phyloP scores from a whole-genome alignment of 108 stramenopile genomes.

The Licmophora abbreviata region DNA sequence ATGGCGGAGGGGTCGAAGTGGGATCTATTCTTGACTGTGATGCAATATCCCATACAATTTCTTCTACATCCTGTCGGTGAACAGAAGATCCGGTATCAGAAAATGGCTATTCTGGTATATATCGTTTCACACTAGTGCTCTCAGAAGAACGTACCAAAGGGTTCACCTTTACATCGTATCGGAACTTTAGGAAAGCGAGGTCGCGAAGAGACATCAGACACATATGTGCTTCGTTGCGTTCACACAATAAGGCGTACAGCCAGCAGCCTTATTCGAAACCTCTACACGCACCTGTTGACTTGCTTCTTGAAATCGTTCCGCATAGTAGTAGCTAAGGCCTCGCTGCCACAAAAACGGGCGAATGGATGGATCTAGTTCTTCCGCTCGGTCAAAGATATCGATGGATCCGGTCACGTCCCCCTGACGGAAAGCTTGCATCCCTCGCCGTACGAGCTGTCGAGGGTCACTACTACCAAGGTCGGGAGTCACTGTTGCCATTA shows the following conservation, averaged over 20 bases:
- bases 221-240: too few species aligned
- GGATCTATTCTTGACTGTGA: slow-evolving; percentile 23
- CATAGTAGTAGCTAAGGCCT: slow-evolving; percentile 61
- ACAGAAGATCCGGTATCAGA: too few species aligned
- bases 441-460: slow-evolving; percentile 31
- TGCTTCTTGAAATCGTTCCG: slow-evolving; percentile 39
- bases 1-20: slow-evolving; percentile 20
- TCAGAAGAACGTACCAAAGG: too few species aligned
- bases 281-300: slow-evolving; percentile 17
- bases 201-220: background rate
- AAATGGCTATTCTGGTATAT: too few species aligned
- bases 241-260: too few species aligned
- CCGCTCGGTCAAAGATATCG: slow-evolving; percentile 37
- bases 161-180: slow-evolving; percentile 39
- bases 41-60: slow-evolving; percentile 80
- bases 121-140: too few species aligned
- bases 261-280: too few species aligned
- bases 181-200: slow-evolving; percentile 12
- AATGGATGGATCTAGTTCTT: slow-evolving; percentile 15
- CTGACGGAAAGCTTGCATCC: slow-evolving; percentile 50
- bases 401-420: slow-evolving; percentile 37
- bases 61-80: slow-evolving; percentile 83
- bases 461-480: slow-evolving; percentile 2
- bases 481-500: background rate
- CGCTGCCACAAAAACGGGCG: slow-evolving; percentile 70